Evolutionary conservation across 2,329 filamentous ascomycete genomes (phyloP), one percentile per base, ranked within the genome.

Genomic region (Neopestalotiopsis sp.): DNA sequence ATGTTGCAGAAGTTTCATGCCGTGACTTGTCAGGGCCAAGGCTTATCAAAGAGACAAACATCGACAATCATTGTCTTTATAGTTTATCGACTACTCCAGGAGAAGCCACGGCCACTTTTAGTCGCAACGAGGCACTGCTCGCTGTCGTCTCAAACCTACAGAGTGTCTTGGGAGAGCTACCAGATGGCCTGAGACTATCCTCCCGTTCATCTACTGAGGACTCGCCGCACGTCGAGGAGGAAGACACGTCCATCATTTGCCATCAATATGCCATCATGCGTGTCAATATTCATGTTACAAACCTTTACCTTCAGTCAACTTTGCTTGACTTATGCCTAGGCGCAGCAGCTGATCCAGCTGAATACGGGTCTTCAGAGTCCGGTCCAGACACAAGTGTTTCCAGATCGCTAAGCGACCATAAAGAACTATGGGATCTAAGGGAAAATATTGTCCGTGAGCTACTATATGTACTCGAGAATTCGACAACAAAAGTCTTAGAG

Each of bases 281-380:
- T 61, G 70, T 71, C 17, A 75, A 75, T 56, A 72, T 75, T 14
- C 71, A 75, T 56, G 71, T 75, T 56, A 75, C 74, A 12, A 71
- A 69, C 45, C 71, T 75, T 9, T 74, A 74, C 52, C 68, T 75
- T 3, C 72, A 75, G 63, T 75, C 71, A 10, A 71, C 69, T 57
- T 69, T 75, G 24, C 69, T 75, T 9, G 73, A 75, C 13, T 68
- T 72, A 62, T 74, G 71, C 52, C 24, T 38, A 10, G 65, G 66
- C 9, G 38, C 30, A 17, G 24, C 65, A 7, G 65, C 58, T 52
- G 32, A 63, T 52, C 57, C 66, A 49, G 49, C 62, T 45, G 60
- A 69, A 10, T 13, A 28, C 24, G 59, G 56, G 42, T 32, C 38
- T 61, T 14, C 62, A 61, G 30, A 20, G 67, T 62, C 14, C 66